phyloP scores from a whole-genome alignment of 371 early-diverging fungal species.

The Lichtheimia corymbifera region DNA sequence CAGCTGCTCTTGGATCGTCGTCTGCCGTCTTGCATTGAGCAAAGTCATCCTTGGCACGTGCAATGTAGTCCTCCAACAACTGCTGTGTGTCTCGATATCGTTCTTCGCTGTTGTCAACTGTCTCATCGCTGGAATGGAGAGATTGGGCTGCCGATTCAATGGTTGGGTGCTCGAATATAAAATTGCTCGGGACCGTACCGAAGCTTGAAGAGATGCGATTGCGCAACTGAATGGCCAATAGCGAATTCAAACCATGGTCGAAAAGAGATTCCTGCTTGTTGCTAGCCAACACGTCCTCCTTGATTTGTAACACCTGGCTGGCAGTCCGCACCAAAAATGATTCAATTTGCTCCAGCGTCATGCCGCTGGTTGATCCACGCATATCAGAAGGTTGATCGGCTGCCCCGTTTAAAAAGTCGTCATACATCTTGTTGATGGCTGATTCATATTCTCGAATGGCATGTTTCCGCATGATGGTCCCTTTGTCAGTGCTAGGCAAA shows the following conservation, averaged over 20 bases:
- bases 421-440: constrained; percentile 28
- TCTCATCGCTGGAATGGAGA: not conserved
- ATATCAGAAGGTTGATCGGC: not conserved
- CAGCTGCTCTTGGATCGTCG: constrained; percentile 1
- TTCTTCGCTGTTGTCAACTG: not conserved
- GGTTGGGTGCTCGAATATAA: constrained; percentile 35
- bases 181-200: constrained; percentile 29
- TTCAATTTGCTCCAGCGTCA: too few species aligned
- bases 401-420: constrained; percentile 16
- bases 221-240: constrained; percentile 13
- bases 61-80: constrained; percentile 12
- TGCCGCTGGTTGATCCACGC: too few species aligned
- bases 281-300: too few species aligned
- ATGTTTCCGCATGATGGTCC: constrained; percentile 23
- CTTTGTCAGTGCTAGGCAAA: constrained; percentile 29
- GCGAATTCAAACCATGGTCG: constrained; percentile 17
- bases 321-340: too few species aligned
- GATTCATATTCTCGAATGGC: constrained; percentile 15
- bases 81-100: constrained; percentile 14
- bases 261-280: constrained; percentile 11
- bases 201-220: constrained; percentile 18
- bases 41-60: constrained; percentile 25
- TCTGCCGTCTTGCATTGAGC: not conserved
- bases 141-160: constrained; percentile 13
- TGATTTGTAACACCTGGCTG: too few species aligned